Base-by-base conservation (phyloP, 2,329 filamentous ascomycete genomes). In the Canariomyces notabilis region DNA sequence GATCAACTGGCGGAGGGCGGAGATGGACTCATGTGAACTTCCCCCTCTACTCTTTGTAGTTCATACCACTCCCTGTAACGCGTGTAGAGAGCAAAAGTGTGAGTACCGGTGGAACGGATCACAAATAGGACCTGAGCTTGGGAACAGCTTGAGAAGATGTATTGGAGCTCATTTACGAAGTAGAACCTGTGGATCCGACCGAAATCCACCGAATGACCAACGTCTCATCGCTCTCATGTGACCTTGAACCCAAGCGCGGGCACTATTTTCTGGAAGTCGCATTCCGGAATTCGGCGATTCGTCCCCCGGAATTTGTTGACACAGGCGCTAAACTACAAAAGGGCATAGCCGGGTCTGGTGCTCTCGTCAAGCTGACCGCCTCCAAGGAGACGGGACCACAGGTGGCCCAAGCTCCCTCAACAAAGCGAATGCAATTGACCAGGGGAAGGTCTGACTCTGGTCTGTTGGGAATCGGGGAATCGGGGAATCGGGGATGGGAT, bases 391-490 rank as follows among this genome's bases (percentile, higher is more conserved):
- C 47, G 48, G 55, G 47, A 47, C 34, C 33, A 29, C 29, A 15
- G 18, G 23, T 49, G 54, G 55, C 52, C 57, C 57, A 55, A 59
- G 57, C 57, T 56, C 53, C 50, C 53, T 52, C 52, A 55, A 53
- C 51, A 57, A 54, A 52, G 51, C 52, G 54, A 49, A 29, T 40
- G 46, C 44, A 44, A 37, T 43, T 21, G 45, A 38, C 44, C 31
- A 23, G 52, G 49, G 47, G n/a, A 9, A 23, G 32, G 23, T 15
- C 14, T 15, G 33, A 39, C 34, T 23, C 44, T 37, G 41, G 48
- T 46, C 42, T 41, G 51, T 51, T 53, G 51, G 44, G 51, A 49
- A 47, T 29, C 45, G 35, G 19, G 16, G 34, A 31, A 29, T 44
- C 35, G 40, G 19, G 35, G 14, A 34, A 43, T 34, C 33, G 46